Base-by-base conservation (phyloP, 2,329 filamentous ascomycete species). In the Reticulascus tulasneorum region DNA sequence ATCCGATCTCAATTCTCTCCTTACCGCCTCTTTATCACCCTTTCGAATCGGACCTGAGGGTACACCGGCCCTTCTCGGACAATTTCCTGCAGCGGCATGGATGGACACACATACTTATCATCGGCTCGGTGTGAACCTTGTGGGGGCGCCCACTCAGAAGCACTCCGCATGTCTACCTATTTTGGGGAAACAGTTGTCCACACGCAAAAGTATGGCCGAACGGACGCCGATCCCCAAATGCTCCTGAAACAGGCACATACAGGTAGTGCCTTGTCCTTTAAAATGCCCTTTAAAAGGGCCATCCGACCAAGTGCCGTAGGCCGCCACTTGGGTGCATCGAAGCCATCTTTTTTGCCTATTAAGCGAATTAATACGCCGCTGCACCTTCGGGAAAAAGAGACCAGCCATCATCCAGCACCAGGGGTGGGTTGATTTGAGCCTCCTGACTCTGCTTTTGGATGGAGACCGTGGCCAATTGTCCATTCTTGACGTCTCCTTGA, bases 81-180 rank as follows among this genome's bases (percentile, higher is more conserved):
- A 52, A 53, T 45, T 49, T 46, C 38, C 37, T 36, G 37, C 23
- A 42, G 40, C 29, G 37, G 37, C 41, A 36, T 43, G 31, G 33
- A 33, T 44, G 33, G 27, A 22, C 34, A 33, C 33, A 31, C 24
- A 37, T 41, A 34, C 29, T 33, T 18, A 31, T 27, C 20, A 25
- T 25, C 28, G 23, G 36, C 21, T 48, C 40, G 29, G 34, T 44
- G 47, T 48, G 48, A 46, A 38, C 32, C 21, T 50, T 45, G 51
- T 53, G 53, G 53, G 56, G 55, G 50, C 51, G 47, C 49, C 46
- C 49, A 47, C 48, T 47, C 54, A 42, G 16, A 36, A 26, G 31
- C 30, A 25, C 18, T 20, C 37, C 29, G 32, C 40, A 40, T 23
- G 24, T 33, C 34, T 25, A 33, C 24, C 21, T 18, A 6, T 32